Conservation (phyloP, 768 basidiomycete species). For the Leccinellum rugosiceps region DNA sequence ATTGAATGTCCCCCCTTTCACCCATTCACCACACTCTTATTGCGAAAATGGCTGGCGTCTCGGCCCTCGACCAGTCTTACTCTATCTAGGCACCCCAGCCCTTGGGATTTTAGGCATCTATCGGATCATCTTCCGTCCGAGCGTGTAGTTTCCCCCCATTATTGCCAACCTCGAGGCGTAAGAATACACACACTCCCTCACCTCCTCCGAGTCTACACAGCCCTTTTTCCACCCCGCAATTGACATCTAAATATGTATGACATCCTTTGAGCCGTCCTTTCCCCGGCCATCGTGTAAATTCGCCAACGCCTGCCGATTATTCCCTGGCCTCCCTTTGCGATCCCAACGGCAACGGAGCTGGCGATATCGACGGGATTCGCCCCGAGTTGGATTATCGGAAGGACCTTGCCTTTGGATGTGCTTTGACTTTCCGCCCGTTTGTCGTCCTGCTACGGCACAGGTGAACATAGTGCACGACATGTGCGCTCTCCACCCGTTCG, state of each 20-base stretch:
- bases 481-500: constrained; percentile 29
- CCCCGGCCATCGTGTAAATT: constrained; percentile 55
- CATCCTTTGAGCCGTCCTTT: constrained; percentile 16
- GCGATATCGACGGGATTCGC: constrained; percentile 66
- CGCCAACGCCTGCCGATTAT: constrained; percentile 63
- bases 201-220: constrained; percentile 13
- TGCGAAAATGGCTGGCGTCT: neutral
- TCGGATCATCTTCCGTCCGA: constrained; percentile 12
- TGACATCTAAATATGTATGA: constrained; percentile 12
- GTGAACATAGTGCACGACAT: constrained; percentile 78
- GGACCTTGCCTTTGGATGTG: constrained; percentile 61
- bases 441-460: constrained; percentile 49
- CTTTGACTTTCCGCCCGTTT: constrained; percentile 64
- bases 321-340: constrained; percentile 67
- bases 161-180: constrained; percentile 19
- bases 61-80: constrained; percentile 1
- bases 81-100: neutral
- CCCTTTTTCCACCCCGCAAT: constrained; percentile 1
- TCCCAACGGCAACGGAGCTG: constrained; percentile 67
- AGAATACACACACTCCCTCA: neutral
- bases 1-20: constrained; percentile 4
- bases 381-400: constrained; percentile 67
- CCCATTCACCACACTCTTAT: constrained; percentile 9
- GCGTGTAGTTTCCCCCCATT: constrained; percentile 7
- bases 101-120: constrained; percentile 4